Evolutionary conservation across 2,329 filamentous ascomycete genomes (phyloP), one percentile per base, ranked within the genome.

Genomic region (Epichloe amarillans): DNA sequence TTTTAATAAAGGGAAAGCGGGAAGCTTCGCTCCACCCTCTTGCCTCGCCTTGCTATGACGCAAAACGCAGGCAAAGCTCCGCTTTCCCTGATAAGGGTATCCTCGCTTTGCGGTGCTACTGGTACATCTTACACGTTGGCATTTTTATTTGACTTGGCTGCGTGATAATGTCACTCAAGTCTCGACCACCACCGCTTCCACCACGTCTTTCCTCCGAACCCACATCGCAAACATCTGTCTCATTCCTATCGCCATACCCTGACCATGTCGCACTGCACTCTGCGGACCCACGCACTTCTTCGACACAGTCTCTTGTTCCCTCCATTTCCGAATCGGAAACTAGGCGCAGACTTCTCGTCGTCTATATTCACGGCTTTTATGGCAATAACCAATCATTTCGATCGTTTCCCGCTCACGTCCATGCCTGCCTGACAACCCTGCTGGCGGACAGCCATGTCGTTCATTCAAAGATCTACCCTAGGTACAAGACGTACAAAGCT

Each of bases 321-420:
- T 54, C 58, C 5, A 50, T 53, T n/a, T 43, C 53, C 19, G 53
- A 56, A 15, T 52, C 52, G 15, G 53, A 58, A 39, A 64, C 58
- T 53, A 71, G 72, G 43, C 73, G 79, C 54, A 79, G 73, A 26
- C 72, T 96, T 23, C 74, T 96, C 1, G 64, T 95, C 21, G 72
- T 95, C 49, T 95, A 89, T 63, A 82, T 95, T 51, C 90, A 95
- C 69, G 89, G 90, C 54, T 95, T 94, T 68, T 84, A 93, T 75
- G 89, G 90, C 48, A 84, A 87, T 53, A 86, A 93, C 64, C 84
- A 85, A 35, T 94, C 86, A 52, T 96, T 96, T 63, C 79, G 83
- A 54, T 87, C 84, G 43, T 95, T 96, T 59, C 90, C 90, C 0
- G 86, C 86, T 7, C 88, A 95, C 68, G 79, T 95, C 4, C 90